Evolutionary conservation across 331 rosid species (phyloP), one percentile per base, ranked within the genome.

Genomic region (Telfairia occidentalis): DNA sequence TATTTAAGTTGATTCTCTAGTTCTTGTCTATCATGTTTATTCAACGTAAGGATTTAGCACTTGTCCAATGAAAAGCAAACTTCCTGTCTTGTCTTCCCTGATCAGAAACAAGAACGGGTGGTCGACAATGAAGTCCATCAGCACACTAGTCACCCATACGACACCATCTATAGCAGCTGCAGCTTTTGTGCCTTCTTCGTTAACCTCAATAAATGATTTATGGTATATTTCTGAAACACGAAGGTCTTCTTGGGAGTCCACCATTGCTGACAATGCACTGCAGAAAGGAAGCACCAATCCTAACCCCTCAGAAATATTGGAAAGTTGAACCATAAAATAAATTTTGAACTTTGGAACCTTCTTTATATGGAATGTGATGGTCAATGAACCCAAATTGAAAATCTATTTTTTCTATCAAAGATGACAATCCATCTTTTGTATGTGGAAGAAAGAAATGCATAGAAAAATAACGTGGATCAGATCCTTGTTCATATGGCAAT

Each of bases 111-210:
- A 40, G 45, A 40, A 40, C 11, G 45, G 45, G 45, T 85, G 98
- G 50, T 92, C 93, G 1, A 92, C 98, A n/a, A 90, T 87, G 29
- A 89, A 90, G 84, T 89, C 88, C 19, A 82, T 63, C n/a, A 52
- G 1, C n/a, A 40, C 82, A 77, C 12, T 61, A 0, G 0, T 0
- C 0, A 32, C 2, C 19, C 84, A 4, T 1, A 58, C 74, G 9
- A 77, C 89, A 21, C 0, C 90, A 16, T 69, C 88, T 7, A 78
- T 60, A 45, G 83, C 87, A 3, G 92, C 94, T 6, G 94, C 97
- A 70, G 97, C 97, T 81, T 90, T 90, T 23, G 96, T 89, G 30
- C 98, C 94, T 82, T 86, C 87, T 82, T 90, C 96, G 7, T 89
- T 88, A 13, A 90, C 97, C 85, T 93, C 92, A 48, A 93, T 79